phyloP scores from a whole-genome alignment of 2,329 filamentous ascomycete genomes.

The Aspergillus caelatus region DNA sequence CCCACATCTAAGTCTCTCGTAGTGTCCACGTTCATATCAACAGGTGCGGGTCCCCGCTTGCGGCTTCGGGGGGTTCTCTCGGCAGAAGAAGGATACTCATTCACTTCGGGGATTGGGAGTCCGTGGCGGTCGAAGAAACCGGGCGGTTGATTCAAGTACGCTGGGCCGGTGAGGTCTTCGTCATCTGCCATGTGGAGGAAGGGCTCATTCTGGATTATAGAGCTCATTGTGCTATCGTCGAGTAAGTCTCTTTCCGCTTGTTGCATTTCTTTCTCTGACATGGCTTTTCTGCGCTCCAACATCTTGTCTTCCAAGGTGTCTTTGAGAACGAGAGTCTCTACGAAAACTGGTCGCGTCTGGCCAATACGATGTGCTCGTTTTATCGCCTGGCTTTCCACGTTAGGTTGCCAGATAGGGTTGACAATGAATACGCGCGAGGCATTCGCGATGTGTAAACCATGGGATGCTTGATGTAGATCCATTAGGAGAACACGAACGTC shows the following conservation, averaged over 20 bases:
- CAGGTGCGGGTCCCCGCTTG: slow-evolving; percentile 18
- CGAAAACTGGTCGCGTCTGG: slow-evolving; percentile 74
- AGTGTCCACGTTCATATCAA: neutral
- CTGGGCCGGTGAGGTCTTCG: slow-evolving; percentile 25
- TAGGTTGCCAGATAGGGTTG: slow-evolving; percentile 81
- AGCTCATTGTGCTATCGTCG: slow-evolving; percentile 60
- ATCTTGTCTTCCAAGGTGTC: slow-evolving; percentile 86
- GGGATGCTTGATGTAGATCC: slow-evolving; percentile 87
- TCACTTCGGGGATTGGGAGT: slow-evolving; percentile 38
- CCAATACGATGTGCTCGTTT: slow-evolving; percentile 88
- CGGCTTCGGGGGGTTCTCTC: neutral
- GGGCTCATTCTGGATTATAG: slow-evolving; percentile 61
- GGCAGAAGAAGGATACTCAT: neutral
- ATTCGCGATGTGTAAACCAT: slow-evolving; percentile 80
- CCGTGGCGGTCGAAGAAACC: slow-evolving; percentile 44
- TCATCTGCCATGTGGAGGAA: slow-evolving; percentile 49
- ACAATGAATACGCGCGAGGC: slow-evolving; percentile 88
- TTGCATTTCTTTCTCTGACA: slow-evolving; percentile 67
- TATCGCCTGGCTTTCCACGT: slow-evolving; percentile 86
- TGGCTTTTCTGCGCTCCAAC: slow-evolving; percentile 69
- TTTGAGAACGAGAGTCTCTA: slow-evolving; percentile 81
- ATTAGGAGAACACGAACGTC: slow-evolving; percentile 80
- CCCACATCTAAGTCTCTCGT: slow-evolving; percentile 12
- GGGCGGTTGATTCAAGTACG: slow-evolving; percentile 31
- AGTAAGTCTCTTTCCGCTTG: slow-evolving; percentile 59